Evolutionary conservation across 306 rosid species (phyloP), one percentile per base, ranked within the genome.

Genomic region (Astragalus glycyphyllos): DNA sequence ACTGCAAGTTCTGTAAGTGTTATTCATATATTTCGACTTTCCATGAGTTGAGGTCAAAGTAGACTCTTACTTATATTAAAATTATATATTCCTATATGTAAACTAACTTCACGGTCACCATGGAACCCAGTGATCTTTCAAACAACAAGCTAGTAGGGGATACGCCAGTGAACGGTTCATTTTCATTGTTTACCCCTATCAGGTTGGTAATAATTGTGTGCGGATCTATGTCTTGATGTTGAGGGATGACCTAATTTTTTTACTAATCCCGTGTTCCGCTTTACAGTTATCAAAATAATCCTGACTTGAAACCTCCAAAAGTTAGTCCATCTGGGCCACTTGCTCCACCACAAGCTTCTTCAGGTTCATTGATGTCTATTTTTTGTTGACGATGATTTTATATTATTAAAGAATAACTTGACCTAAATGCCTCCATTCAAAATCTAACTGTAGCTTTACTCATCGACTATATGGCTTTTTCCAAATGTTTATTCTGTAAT

Each of bases 1-100:
- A 17, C 83, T 95, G 71, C 96, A 91, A 89, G 99, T 95, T 81
- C 87, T 95, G 99, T 95, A 83, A 95, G 99, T 89, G 66, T 69
- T 71, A 14, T 40, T 66, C 48, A 44, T 35, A 56, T 17, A 37
- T 46, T 70, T 55, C 17, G 12, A 65, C 58, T 71, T 74, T 37
- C 73, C 67, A 7, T 29, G 65, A 40, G 56, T 60, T 70, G 67
- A 4, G 62, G 29, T 38, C 15, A 44, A 26, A 56, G 51, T 50
- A 4, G 5, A 35, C 37, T 20, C 55, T 37, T 65, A 44, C 48
- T 50, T 81, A 59, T 47, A 29, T 26, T 74, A 55, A 58, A 38
- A 13, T 68, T 50, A 23, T 11, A 14, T 74, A 62, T 32, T 76
- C 35, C 57, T 29, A 41, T 46, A 13, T 68, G 62, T 80, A 63